Conservation (phyloP, 306 rosid species). For the Cucumis hystrix region DNA sequence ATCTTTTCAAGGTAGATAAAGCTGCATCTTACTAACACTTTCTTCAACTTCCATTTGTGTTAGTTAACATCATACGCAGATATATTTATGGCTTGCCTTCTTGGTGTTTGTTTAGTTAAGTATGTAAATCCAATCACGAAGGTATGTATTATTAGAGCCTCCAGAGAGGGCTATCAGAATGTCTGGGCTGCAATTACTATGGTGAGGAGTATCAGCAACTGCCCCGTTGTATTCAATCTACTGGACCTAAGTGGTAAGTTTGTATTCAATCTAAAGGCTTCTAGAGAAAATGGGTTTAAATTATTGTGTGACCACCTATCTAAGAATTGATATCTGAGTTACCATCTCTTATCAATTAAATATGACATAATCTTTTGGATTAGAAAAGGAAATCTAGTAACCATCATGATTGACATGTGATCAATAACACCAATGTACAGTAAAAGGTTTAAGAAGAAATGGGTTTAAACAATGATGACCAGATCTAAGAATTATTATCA, state of each 20-base stretch:
- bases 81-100: background rate
- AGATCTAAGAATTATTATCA: too few species aligned
- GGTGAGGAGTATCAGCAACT: conserved; percentile 50
- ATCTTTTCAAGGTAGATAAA: conserved; percentile 46
- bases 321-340: background rate
- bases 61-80: background rate
- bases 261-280: background rate
- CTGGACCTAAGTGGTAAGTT: conserved; percentile 1
- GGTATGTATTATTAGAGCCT: conserved; percentile 52
- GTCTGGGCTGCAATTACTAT: conserved; percentile 73
- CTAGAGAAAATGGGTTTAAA: background rate
- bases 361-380: too few species aligned
- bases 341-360: background rate
- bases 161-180: conserved; percentile 61
- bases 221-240: conserved; percentile 48
- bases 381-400: too few species aligned
- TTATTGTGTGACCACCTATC: background rate
- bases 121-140: conserved; percentile 72
- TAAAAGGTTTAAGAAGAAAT: too few species aligned
- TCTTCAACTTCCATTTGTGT: background rate
- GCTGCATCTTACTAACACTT: background rate
- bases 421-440: too few species aligned
- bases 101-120: conserved; percentile 33
- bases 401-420: too few species aligned
- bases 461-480: too few species aligned